Evolutionary conservation across 495 filamentous ascomycete genomes (phyloP).

Genomic region (Neurospora intermedia): DNA sequence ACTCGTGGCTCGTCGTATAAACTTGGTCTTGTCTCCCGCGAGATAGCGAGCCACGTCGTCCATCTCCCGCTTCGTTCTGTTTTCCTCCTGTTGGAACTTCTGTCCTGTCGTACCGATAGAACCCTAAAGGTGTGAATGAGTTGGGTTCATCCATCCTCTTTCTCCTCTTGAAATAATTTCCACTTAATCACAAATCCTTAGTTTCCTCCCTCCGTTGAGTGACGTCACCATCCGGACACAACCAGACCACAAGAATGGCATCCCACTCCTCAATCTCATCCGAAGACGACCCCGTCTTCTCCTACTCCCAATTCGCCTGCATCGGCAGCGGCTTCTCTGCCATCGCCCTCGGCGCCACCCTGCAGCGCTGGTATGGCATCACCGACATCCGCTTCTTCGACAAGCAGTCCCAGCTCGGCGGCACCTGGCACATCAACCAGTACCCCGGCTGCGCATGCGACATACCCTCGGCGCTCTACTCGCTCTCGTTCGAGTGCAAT

Average conservation of each 20-base stretch:
- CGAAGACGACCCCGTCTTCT: background rate
- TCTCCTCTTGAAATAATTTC: background rate
- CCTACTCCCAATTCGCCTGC: conserved; percentile 30
- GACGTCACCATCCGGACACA: background rate
- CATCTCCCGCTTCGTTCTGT: background rate
- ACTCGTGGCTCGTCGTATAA: background rate
- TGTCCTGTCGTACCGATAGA: background rate
- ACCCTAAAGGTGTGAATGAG: no score
- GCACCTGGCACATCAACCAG: conserved; percentile 58
- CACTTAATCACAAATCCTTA: background rate
- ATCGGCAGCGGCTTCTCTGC: conserved; percentile 57
- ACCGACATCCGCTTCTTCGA: conserved; percentile 57
- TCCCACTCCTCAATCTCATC: background rate
- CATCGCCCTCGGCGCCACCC: conserved; percentile 52
- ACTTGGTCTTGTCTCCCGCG: background rate
- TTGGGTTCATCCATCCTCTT: background rate
- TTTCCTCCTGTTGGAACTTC: background rate
- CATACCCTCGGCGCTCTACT: conserved; percentile 38
- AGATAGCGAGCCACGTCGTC: background rate
- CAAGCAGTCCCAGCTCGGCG: conserved; percentile 48
- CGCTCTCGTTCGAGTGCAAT: conserved; percentile 52
- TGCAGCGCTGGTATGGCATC: conserved; percentile 48
- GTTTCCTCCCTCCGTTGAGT: background rate
- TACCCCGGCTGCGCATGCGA: conserved; percentile 51
- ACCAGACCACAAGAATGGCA: background rate